Evolutionary conservation across 805 yeast species (phyloP), one percentile per base, ranked within the genome.

Genomic region (Yarrowia sp.): DNA sequence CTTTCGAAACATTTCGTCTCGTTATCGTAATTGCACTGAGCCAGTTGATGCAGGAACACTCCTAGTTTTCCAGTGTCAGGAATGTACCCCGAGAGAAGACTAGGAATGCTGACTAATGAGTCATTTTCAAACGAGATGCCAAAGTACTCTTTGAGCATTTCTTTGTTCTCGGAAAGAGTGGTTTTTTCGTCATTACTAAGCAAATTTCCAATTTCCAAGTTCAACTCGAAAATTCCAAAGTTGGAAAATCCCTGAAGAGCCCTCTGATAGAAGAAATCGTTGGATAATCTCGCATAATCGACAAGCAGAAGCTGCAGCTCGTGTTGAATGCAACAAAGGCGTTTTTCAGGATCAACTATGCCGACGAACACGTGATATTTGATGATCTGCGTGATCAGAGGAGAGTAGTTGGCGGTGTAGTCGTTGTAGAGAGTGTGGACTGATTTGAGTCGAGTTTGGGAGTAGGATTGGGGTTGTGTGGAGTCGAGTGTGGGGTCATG

Each of bases 71-170:
- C 74, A 58, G 86, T 71, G 1, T 86, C 77, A 0, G 98, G 97
- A 0, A 74, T 72, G 70, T 91, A 86, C 0, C 85, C 86, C 69
- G 84, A 84, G 39, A 91, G 68, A 4, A 95, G 76, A 74, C 93
- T 76, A 0, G 99, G 99, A 1, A 95, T 24, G 30, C 30, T 24
- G 67, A 6, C 87, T 74, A 4, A 50, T 68, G 1, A 95, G 71
- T 1, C 74, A 72, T 73, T 73, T 12, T 66, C 70, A 2, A 89
- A 71, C 1, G 72, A 77, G 8, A 92, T 81, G 7, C 83, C 80
- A 75, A 93, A 95, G 72, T 95, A 95, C 72, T 93, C 98, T 6
- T 78, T 73, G 47, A 90, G 80, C 98, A 95, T 94, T 3, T 87
- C 92, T 78, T 79, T 93, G 90, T 89, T 0, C 76, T 12, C 70